Evolutionary conservation across 78 protist genomes (phyloP).

Genomic region (Dictyostelium brefeldianum): DNA sequence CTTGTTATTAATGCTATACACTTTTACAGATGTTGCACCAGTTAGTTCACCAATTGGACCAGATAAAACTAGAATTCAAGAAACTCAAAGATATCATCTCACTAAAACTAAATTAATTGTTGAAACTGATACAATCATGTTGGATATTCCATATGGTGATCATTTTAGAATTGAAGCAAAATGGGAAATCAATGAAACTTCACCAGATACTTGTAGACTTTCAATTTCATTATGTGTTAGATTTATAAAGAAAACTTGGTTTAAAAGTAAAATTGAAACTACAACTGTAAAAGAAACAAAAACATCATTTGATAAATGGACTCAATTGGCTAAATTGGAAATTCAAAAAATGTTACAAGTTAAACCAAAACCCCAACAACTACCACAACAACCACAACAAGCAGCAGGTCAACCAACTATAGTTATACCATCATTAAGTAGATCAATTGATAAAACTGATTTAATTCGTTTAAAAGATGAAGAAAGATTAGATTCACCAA

Average conservation of each 20-base stretch:
- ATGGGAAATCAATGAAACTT: constrained; percentile 78
- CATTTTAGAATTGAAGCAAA: constrained; percentile 84
- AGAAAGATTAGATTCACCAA: constrained; percentile 57
- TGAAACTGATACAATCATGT: constrained; percentile 78
- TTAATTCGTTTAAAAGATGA: constrained; percentile 5
- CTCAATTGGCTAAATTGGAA: constrained; percentile 68
- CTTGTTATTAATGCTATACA: background rate
- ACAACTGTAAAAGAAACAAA: constrained; percentile 79
- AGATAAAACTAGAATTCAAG: constrained; percentile 72
- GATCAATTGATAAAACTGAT: background rate
- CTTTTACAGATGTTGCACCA: constrained; percentile 59
- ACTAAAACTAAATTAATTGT: constrained; percentile 31
- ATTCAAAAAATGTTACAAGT: constrained; percentile 57
- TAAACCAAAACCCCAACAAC: background rate
- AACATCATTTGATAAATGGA: constrained; percentile 65
- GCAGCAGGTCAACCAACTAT: background rate
- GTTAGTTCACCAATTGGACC: constrained; percentile 88
- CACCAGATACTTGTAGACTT: constrained; percentile 67
- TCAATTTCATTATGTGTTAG: constrained; percentile 53
- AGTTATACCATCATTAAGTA: constrained; percentile 7
- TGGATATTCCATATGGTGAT: constrained; percentile 87
- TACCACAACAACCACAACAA: background rate
- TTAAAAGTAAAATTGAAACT: constrained; percentile 83
- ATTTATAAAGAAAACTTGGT: constrained; percentile 83
- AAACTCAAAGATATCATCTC: constrained; percentile 83